A percentile compares a stretch with the other conserved stretches of the same genome.
Conservation (phyloP, 192 early-diverging fungal species). For the Chytriomyces hyalinus region DNA sequence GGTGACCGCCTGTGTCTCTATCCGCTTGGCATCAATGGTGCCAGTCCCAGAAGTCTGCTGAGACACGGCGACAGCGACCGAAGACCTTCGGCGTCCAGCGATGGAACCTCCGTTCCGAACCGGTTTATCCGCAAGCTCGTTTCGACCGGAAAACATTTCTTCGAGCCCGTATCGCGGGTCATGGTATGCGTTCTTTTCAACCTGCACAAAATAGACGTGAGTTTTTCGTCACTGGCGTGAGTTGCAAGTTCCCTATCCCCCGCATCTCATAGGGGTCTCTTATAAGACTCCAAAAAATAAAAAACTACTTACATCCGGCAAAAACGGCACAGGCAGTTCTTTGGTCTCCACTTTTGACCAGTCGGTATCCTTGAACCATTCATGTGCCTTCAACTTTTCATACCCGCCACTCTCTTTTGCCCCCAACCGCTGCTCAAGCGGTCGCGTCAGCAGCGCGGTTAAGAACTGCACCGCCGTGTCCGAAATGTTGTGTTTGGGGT, state of each 20-base stretch:
- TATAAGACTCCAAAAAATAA: neutral
- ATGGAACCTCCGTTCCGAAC: conserved; percentile 20
- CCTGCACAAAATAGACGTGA: neutral
- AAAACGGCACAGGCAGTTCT: conserved; percentile 78
- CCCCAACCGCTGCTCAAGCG: conserved; percentile 73
- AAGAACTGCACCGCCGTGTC: conserved; percentile 19
- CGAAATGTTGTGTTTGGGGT: conserved; percentile 36
- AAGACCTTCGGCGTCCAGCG: conserved; percentile 21
- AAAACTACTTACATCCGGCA: conserved; percentile 73
- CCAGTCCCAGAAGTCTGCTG: neutral
- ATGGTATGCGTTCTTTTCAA: conserved; percentile 30
- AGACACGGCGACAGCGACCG: neutral
- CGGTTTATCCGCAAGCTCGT: conserved; percentile 28
- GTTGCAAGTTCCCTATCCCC: no score
- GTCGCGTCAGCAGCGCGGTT: neutral
- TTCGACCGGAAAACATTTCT: conserved; percentile 35
- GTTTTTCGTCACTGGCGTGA: no score
- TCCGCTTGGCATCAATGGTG: neutral
- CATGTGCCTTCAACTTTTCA: conserved; percentile 71
- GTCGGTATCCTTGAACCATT: conserved; percentile 78
- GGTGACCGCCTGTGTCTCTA: neutral
- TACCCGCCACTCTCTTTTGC: conserved; percentile 71
- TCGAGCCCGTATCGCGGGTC: conserved; percentile 31
- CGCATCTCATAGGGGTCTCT: neutral
- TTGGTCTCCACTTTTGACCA: conserved; percentile 81